Percentiles rank a stretch among this genome's conserved stretches.
phyloP scores from a whole-genome alignment of 1,139 yeast species.

The Kodamaea arcana region DNA sequence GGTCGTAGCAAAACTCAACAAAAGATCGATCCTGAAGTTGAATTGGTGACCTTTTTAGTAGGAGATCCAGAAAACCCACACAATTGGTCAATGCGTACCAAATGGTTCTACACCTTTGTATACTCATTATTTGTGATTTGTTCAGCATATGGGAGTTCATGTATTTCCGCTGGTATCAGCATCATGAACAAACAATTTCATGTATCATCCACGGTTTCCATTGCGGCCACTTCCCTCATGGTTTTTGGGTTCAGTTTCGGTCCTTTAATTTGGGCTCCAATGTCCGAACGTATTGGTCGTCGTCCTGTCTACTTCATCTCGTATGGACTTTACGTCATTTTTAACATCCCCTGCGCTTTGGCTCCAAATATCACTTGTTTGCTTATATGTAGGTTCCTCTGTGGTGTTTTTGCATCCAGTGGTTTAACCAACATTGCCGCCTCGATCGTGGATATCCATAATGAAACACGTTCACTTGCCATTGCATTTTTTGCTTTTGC shows the following conservation, averaged over 20 bases:
- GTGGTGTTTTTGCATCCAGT: constrained; percentile 83
- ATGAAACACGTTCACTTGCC: constrained; percentile 79
- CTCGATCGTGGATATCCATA: constrained; percentile 80
- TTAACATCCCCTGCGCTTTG: constrained; percentile 86
- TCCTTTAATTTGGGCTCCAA: constrained; percentile 86
- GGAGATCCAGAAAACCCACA: constrained; percentile 85
- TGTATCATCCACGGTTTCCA: constrained; percentile 76
- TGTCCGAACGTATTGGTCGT: constrained; percentile 83
- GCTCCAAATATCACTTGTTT: constrained; percentile 81
- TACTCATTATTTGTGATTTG: constrained; percentile 70
- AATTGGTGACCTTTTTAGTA: constrained; percentile 73
- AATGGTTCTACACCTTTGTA: constrained; percentile 67
- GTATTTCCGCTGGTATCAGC: constrained; percentile 79
- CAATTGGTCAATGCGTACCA: constrained; percentile 60
- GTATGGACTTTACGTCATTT: constrained; percentile 65
- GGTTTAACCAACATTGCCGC: constrained; percentile 89
- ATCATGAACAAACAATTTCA: constrained; percentile 59
- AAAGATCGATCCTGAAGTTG: constrained; percentile 58
- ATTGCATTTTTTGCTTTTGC: constrained; percentile 89
- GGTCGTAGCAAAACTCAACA: constrained; percentile 44
- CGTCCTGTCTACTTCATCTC: constrained; percentile 79
- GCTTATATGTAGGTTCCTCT: constrained; percentile 73
- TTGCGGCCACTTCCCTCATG: constrained; percentile 77
- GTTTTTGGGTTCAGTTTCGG: constrained; percentile 87
- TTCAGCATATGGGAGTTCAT: constrained; percentile 88